These are phyloP conservation scores for Oxyria digyna DNA, from an alignment of 148 eudicot genomes.

Conservation along the genomic window DNA sequence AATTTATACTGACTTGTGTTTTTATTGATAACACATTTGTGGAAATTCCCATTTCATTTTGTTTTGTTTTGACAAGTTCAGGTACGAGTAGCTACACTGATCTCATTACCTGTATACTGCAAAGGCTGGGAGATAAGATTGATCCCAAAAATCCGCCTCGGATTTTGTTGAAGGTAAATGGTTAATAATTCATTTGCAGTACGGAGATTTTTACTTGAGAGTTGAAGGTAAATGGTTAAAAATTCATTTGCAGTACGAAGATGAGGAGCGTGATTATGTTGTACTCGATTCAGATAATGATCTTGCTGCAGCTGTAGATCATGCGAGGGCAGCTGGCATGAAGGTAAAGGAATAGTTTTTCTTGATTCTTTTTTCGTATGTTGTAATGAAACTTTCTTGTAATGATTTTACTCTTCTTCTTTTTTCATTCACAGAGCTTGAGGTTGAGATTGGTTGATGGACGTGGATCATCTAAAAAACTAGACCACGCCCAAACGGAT, in stretches of 20 bases:
- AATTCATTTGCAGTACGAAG: slow-evolving; percentile 53
- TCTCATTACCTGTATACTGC: slow-evolving; percentile 73
- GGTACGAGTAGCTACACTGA: slow-evolving; percentile 69
- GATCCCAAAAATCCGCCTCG: slow-evolving; percentile 69
- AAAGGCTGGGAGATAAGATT: slow-evolving; percentile 83
- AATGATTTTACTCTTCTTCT: too few species aligned
- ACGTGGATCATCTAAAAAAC: slow-evolving; percentile 28
- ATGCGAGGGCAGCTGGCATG: too few species aligned
- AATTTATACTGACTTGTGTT: slow-evolving; percentile 10
- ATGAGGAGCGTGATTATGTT: too few species aligned
- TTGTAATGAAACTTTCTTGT: too few species aligned
- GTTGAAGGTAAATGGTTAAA: background rate
- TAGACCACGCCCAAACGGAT: slow-evolving; percentile 61
- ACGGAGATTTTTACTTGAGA: background rate
- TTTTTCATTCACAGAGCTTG: slow-evolving; percentile 42
- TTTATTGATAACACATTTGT: background rate
- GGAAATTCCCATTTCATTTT: background rate
- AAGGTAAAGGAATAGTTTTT: too few species aligned
- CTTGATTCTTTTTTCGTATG: background rate
- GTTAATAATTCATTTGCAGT: too few species aligned
- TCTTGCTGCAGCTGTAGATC: too few species aligned
- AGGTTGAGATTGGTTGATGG: slow-evolving; percentile 59
- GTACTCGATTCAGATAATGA: too few species aligned
- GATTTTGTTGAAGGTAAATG: slow-evolving; percentile 42
- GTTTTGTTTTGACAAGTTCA: slow-evolving; percentile 11